These are phyloP conservation scores for Xylaria grammica DNA, from an alignment of 495 filamentous ascomycete genomes.

Conservation along the genomic window DNA sequence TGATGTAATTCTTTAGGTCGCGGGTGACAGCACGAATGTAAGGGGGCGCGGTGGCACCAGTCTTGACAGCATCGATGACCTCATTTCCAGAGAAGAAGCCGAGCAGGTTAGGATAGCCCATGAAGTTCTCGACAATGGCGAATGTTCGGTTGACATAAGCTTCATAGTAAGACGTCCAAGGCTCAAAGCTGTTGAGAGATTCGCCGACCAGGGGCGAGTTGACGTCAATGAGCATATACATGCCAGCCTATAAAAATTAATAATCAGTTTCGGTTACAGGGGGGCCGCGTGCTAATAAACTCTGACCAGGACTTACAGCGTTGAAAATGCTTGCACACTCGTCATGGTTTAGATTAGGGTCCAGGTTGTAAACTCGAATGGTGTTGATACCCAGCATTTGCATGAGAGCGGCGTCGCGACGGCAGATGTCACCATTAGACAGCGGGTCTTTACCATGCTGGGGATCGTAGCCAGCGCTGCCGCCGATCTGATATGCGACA, in stretches of 20 bases:
- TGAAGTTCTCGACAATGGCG: constrained; percentile 91
- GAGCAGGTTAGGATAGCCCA: constrained; percentile 87
- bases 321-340: constrained; percentile 93
- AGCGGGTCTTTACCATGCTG: constrained; percentile 69
- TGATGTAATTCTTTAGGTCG: constrained; percentile 88
- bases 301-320: constrained; percentile 60
- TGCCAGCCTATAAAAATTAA: constrained; percentile 42
- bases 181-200: constrained; percentile 72
- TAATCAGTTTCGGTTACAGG: background rate
- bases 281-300: background rate
- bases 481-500: constrained; percentile 94
- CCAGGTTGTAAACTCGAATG: constrained; percentile 92
- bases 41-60: constrained; percentile 62
- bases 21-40: constrained; percentile 76
- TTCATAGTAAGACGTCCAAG: constrained; percentile 72
- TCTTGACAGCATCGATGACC: constrained; percentile 75
- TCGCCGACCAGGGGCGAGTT: constrained; percentile 86
- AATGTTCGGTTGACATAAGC: constrained; percentile 84
- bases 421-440: constrained; percentile 72
- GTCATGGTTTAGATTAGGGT: constrained; percentile 84
- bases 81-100: constrained; percentile 95
- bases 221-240: constrained; percentile 78
- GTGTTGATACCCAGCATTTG: constrained; percentile 84
- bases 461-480: constrained; percentile 76
- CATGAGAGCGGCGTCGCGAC: constrained; percentile 92